Conservation (phyloP, 2,329 filamentous ascomycete species). For the Neofusicoccum cordaticola region DNA sequence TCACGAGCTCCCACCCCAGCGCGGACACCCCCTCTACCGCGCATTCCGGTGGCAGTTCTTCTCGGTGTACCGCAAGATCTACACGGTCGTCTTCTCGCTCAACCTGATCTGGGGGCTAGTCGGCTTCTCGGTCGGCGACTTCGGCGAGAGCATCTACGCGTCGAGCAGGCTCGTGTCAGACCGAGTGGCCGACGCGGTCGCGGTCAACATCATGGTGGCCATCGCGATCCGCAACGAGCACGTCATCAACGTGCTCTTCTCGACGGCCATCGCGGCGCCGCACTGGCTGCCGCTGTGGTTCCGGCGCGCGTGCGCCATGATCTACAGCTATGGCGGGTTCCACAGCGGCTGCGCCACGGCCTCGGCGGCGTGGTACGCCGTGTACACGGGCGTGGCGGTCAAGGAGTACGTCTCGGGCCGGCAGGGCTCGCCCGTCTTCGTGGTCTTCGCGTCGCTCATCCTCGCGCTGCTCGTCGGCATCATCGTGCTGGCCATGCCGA, state of each 20-base stretch:
- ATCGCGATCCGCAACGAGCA: constrained; percentile 33
- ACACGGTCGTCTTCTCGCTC: constrained; percentile 7
- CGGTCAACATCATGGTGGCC: constrained; percentile 32
- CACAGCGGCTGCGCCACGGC: constrained; percentile 33
- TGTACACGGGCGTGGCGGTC: constrained; percentile 36
- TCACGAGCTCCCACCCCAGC: neutral
- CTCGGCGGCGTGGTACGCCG: constrained; percentile 42
- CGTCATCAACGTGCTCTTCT: constrained; percentile 31
- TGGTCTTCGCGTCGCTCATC: constrained; percentile 25
- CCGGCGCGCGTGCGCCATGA: constrained; percentile 25
- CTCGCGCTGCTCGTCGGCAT: constrained; percentile 25
- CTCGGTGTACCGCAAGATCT: constrained; percentile 16
- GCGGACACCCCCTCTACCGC: neutral
- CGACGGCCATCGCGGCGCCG: constrained; percentile 31
- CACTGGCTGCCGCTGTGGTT: constrained; percentile 26
- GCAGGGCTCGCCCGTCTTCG: constrained; percentile 18
- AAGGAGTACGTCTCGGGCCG: constrained; percentile 23
- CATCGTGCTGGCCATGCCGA: constrained; percentile 26
- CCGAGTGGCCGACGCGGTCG: constrained; percentile 28
- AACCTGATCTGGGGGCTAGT: constrained; percentile 13
- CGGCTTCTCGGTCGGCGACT: neutral
- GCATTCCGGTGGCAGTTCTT: constrained; percentile 13
- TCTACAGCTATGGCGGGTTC: constrained; percentile 35
- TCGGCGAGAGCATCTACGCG: neutral
- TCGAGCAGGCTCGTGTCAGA: neutral